Base-by-base conservation (phyloP, 2,329 filamentous ascomycete species). In the Penicillium sumatraense region DNA sequence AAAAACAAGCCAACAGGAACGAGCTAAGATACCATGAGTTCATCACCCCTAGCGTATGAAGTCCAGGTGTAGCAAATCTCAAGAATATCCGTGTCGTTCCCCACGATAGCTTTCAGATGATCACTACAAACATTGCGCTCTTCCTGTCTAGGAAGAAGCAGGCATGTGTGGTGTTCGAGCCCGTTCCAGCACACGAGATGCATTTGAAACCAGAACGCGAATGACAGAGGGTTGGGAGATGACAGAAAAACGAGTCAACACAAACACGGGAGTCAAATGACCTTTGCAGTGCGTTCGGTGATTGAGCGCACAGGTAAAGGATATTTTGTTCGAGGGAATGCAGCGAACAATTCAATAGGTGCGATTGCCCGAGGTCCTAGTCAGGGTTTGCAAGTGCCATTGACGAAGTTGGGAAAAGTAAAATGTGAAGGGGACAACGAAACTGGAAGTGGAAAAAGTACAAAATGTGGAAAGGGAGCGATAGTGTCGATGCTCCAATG, bases 191-290 rank as follows among this genome's bases (percentile, higher is more conserved):
- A 26, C 40, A 44, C n/a, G n/a, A 44, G 8, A 44, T 27, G 40
- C 40, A 44, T 20, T 27, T 44, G 38, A 44, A 44, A 44, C 5
- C 40, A 44, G 40, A 27, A 44, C 40, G 40, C 40, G 27, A 27
- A n/a, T 26, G n/a, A 44, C 36, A 53, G 26, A 18, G 23, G 35
- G n/a, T n/a, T n/a, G n/a, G 18, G 35, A 47, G 26, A 2, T 8
- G 27, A 18, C 11, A 53, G 57, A 58, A 54, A 46, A 29, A 21
- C 55, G 36, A 27, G 51, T 50, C 53, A 61, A 63, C 50, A 62
- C 62, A 62, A 51, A 16, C 48, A 47, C 41, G 49, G 52, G 51
- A 59, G 54, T 46, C 36, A 47, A 58, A 21, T 40, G 33, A 24
- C 14, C n/a, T 11, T 35, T 18, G 35, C n/a, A 46, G 29, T n/a